Evolutionary conservation across 2,329 filamentous ascomycete genomes (phyloP).

Genomic region (Trichoderma endophyticum): DNA sequence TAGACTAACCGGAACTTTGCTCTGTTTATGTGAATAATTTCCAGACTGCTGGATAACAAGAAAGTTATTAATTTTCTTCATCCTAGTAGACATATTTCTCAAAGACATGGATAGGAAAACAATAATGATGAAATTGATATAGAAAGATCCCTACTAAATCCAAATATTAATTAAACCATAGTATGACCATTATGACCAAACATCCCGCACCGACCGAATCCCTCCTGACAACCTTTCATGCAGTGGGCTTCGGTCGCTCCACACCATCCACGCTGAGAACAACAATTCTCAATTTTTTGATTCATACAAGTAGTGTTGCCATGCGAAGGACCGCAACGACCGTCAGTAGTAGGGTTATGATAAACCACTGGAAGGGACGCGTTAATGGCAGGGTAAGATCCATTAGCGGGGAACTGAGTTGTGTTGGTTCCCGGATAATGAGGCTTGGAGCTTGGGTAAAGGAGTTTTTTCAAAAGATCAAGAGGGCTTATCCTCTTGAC

Average conservation of each 20-base stretch:
- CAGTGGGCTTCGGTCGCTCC: slow-evolving; percentile 41
- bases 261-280: slow-evolving; percentile 35
- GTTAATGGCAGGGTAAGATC: not conserved
- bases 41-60: not conserved
- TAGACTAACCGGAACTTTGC: not conserved
- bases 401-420: not conserved
- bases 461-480: not conserved
- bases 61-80: not conserved
- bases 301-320: slow-evolving; percentile 26
- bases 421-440: not conserved
- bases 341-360: slow-evolving; percentile 19
- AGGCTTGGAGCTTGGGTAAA: not conserved
- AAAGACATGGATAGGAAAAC: not conserved
- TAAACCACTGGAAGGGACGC: not conserved
- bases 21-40: not conserved
- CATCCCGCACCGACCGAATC: slow-evolving; percentile 28
- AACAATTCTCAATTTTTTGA: slow-evolving; percentile 29
- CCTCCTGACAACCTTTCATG: slow-evolving; percentile 36
- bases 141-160: not conserved
- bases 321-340: slow-evolving; percentile 29
- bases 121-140: not conserved
- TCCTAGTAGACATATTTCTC: not conserved
- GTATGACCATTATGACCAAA: not conserved
- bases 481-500: not conserved
- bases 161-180: not conserved